Conservation (phyloP, 2,329 filamentous ascomycete species). For the Myrmaecium sp. region DNA sequence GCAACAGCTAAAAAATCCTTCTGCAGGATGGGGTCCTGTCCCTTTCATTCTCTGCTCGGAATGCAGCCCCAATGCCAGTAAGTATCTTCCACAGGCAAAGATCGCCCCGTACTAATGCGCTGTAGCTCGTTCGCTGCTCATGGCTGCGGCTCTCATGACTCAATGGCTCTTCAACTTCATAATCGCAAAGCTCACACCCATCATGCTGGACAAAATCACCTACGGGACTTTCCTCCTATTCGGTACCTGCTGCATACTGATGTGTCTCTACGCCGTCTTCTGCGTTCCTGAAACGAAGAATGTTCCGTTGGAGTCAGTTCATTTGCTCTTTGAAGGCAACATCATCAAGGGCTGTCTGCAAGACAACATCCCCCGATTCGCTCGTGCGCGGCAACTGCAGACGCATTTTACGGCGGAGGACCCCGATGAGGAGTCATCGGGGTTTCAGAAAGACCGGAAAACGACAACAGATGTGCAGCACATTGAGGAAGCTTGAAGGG, state of each 20-base stretch:
- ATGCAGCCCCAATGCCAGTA: conserved; percentile 21
- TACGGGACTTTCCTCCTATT: conserved; percentile 29
- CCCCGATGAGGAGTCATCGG: conserved; percentile 9
- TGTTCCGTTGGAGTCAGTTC: conserved; percentile 25
- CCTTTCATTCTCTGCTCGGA: conserved; percentile 28
- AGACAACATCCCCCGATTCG: conserved; percentile 21
- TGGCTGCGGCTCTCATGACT: conserved; percentile 28
- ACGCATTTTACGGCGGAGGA: conserved; percentile 14
- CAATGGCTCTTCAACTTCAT: conserved; percentile 28
- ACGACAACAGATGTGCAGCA: conserved; percentile 10
- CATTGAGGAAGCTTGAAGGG: conserved; percentile 11
- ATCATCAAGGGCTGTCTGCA: conserved; percentile 23
- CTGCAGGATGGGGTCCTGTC: conserved; percentile 24
- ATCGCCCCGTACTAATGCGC: neutral
- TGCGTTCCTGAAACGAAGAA: conserved; percentile 28
- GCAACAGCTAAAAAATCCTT: too few relatives aligned
- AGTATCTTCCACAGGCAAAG: conserved; percentile 4
- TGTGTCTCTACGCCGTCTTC: conserved; percentile 25
- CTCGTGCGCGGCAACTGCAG: conserved; percentile 20
- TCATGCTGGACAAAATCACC: conserved; percentile 26
- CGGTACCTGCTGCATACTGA: conserved; percentile 22
- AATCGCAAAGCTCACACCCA: conserved; percentile 20
- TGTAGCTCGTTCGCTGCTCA: conserved; percentile 22
- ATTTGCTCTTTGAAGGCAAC: conserved; percentile 24
- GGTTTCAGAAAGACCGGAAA: conserved; percentile 3